These are phyloP conservation scores for Periconia sp. DNA, from an alignment of 2,329 filamentous ascomycete species.

Conservation along the genomic window DNA sequence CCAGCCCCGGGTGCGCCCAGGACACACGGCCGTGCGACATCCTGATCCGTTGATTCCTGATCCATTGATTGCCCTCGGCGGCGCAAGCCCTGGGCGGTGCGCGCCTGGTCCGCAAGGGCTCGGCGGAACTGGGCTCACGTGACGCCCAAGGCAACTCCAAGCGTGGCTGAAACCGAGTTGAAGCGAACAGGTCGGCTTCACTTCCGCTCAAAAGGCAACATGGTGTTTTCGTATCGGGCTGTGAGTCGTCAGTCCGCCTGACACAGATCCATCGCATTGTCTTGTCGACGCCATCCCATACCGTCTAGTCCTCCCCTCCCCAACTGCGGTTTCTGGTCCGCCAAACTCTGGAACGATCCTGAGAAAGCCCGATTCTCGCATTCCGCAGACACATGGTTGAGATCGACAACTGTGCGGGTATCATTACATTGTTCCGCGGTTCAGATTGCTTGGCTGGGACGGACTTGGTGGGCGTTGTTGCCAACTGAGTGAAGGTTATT, in stretches of 20 bases:
- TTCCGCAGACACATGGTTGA: too few species aligned
- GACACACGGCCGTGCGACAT: conserved; percentile 11
- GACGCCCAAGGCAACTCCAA: conserved; percentile 15
- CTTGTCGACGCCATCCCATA: background rate
- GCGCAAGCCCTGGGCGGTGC: too few species aligned
- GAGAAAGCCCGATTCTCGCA: too few species aligned
- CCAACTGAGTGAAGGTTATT: too few species aligned
- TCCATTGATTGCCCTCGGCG: too few species aligned
- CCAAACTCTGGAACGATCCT: too few species aligned
- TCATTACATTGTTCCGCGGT: too few species aligned
- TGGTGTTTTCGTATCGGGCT: background rate
- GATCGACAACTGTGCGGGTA: too few species aligned
- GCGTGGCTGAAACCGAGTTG: conserved; percentile 34
- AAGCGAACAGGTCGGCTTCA: conserved; percentile 4
- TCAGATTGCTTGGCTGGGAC: too few species aligned
- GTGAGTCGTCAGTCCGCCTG: background rate
- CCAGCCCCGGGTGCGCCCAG: conserved; percentile 5
- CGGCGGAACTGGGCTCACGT: conserved; percentile 21
- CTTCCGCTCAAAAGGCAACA: background rate
- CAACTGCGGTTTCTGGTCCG: too few species aligned
- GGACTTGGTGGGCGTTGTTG: too few species aligned
- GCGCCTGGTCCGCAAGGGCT: too few species aligned
- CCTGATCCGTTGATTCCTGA: conserved; percentile 6
- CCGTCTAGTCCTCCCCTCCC: background rate
- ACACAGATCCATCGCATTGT: background rate